Evolutionary conservation across 2,329 filamentous ascomycete species (phyloP).

Genomic region (Immersiporthe knoxdaviesiana): DNA sequence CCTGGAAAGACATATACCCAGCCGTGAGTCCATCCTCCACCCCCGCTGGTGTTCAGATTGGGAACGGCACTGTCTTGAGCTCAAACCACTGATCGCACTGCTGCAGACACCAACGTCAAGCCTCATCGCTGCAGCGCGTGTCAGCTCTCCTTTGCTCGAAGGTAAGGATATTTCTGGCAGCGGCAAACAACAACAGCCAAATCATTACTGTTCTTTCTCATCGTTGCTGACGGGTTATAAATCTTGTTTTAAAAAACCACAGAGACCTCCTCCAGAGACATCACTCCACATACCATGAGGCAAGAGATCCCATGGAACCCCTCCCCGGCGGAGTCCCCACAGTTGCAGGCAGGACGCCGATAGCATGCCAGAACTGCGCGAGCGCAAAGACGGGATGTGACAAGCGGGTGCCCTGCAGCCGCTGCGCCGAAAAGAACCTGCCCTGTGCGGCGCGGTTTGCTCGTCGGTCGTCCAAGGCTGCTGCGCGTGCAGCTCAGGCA

Average conservation of each 20-base stretch:
- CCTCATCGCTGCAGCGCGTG: conserved; percentile 54
- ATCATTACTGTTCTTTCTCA: background rate
- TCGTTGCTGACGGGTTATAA: background rate
- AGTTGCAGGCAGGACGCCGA: conserved; percentile 48
- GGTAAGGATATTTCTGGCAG: conserved; percentile 39
- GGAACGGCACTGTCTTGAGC: background rate
- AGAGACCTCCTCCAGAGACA: conserved; percentile 57
- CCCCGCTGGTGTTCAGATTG: no score
- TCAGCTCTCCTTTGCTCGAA: conserved; percentile 53
- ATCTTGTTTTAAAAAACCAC: conserved; percentile 20
- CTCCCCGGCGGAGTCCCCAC: conserved; percentile 48
- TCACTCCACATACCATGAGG: conserved; percentile 55
- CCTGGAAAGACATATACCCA: conserved; percentile 58
- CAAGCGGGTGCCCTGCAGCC: conserved; percentile 52
- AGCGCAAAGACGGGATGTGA: conserved; percentile 57
- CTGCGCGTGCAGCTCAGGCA: conserved; percentile 48
- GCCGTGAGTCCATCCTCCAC: conserved; percentile 44
- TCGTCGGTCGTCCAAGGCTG: conserved; percentile 53
- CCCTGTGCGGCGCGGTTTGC: conserved; percentile 54
- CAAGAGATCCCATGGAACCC: conserved; percentile 50
- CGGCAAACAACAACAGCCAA: no score
- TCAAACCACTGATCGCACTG: conserved; percentile 26
- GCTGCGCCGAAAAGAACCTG: conserved; percentile 54
- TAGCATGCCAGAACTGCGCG: conserved; percentile 54
- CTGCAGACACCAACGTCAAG: conserved; percentile 58